A percentile compares a stretch with the other conserved stretches of the same genome.
Conservation (phyloP, 2,329 filamentous ascomycete genomes). For the Phoma sp. region DNA sequence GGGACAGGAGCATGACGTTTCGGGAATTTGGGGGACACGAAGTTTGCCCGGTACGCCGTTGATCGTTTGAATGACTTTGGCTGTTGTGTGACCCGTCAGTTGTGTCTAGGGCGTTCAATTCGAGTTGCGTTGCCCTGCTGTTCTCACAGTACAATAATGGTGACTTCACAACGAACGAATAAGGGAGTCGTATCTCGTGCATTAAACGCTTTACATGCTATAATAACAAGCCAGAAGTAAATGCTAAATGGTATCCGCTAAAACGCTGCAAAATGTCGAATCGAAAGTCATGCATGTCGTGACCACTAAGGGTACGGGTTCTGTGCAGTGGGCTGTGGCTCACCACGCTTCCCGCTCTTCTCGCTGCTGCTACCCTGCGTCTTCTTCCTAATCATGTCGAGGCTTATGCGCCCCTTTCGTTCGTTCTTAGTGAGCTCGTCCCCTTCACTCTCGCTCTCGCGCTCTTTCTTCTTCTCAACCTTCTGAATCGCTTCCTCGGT, state of each 20-base stretch:
- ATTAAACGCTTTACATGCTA: neutral
- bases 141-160: too few species aligned
- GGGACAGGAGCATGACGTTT: too few species aligned
- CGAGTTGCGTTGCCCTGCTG: too few species aligned
- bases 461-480: slow-evolving; percentile 53
- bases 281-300: neutral
- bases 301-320: slow-evolving; percentile 10
- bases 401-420: slow-evolving; percentile 25
- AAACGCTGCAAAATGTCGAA: slow-evolving; percentile 8
- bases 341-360: slow-evolving; percentile 22
- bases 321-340: slow-evolving; percentile 13
- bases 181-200: neutral
- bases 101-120: too few species aligned
- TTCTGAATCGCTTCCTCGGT: slow-evolving; percentile 70
- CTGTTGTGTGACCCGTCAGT: too few species aligned
- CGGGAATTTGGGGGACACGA: too few species aligned
- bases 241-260: slow-evolving; percentile 15
- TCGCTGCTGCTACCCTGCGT: slow-evolving; percentile 17
- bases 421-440: slow-evolving; percentile 26
- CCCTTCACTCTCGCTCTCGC: slow-evolving; percentile 49
- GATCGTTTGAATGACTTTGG: too few species aligned
- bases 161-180: too few species aligned
- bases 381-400: slow-evolving; percentile 24
- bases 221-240: neutral
- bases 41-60: too few species aligned